These are phyloP conservation scores for Vanrija sp. DNA, from an alignment of 1,284 basidiomycete genomes.

Conservation along the genomic window DNA sequence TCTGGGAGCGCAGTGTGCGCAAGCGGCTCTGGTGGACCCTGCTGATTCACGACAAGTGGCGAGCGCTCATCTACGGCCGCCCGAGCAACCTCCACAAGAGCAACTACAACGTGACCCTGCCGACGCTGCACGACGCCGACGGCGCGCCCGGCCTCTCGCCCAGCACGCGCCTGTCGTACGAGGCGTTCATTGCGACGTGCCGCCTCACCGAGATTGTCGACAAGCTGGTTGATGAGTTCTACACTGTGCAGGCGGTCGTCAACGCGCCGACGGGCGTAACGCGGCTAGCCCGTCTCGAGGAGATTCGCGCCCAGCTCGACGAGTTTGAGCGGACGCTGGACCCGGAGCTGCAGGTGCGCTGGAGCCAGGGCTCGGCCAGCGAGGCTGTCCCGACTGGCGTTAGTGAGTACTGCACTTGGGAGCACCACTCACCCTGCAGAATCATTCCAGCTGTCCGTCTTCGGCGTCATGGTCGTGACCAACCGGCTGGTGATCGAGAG, in stretches of 20 bases:
- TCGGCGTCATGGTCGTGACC: slow-evolving; percentile 22
- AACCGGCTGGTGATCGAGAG: slow-evolving; percentile 23
- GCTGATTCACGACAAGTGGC: slow-evolving; percentile 39
- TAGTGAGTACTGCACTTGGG: slow-evolving; percentile 13
- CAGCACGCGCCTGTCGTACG: slow-evolving; percentile 15
- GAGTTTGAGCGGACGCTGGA: slow-evolving; percentile 19
- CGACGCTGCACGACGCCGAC: slow-evolving; percentile 27
- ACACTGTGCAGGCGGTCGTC: slow-evolving; percentile 18
- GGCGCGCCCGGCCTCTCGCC: slow-evolving; percentile 3
- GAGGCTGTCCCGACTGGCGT: slow-evolving; percentile 17
- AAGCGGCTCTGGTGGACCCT: slow-evolving; percentile 44
- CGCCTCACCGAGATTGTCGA: slow-evolving; percentile 26
- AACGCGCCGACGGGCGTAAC: slow-evolving; percentile 7
- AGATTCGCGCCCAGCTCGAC: slow-evolving; percentile 16
- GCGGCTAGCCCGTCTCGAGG: slow-evolving; percentile 20
- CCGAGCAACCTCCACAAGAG: slow-evolving; percentile 26
- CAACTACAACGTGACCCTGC: slow-evolving; percentile 28
- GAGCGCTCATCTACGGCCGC: slow-evolving; percentile 30
- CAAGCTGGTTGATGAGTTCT: slow-evolving; percentile 21
- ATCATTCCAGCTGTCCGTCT: slow-evolving; percentile 28
- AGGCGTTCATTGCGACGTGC: slow-evolving; percentile 31
- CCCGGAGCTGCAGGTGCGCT: neutral
- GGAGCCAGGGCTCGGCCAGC: too few species aligned
- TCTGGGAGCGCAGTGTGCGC: slow-evolving; percentile 40
- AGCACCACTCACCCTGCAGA: slow-evolving; percentile 8